Percentiles rank a stretch among this genome's conserved stretches.
Conservation (phyloP, 768 basidiomycete genomes). For the Grammothele lineata region DNA sequence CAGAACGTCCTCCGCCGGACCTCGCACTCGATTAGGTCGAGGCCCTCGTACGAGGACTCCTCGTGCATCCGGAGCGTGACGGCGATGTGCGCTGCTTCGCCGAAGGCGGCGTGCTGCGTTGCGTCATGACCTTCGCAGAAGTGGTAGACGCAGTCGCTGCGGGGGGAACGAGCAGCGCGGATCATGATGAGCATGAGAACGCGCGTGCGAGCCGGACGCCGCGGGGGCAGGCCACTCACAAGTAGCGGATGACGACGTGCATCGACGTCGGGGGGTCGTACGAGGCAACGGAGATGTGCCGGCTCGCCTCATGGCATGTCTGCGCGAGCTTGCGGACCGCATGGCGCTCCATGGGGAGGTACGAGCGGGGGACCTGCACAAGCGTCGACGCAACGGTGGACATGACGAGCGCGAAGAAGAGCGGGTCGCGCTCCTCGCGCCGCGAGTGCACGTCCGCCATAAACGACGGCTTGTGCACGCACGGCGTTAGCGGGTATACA, state of each 20-base stretch:
- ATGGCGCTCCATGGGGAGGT: conserved; percentile 80
- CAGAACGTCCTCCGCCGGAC: conserved; percentile 85
- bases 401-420: conserved; percentile 90
- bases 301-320: conserved; percentile 77
- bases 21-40: conserved; percentile 86
- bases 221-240: conserved; percentile 51
- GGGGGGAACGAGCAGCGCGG: conserved; percentile 5
- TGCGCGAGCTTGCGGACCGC: conserved; percentile 84
- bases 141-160: conserved; percentile 79
- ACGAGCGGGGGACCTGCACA: conserved; percentile 84
- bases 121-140: conserved; percentile 87
- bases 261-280: conserved; percentile 83
- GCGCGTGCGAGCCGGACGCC: background rate
- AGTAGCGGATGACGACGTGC: conserved; percentile 85
- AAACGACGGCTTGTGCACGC: conserved; percentile 87
- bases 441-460: conserved; percentile 82
- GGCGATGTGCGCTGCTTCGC: conserved; percentile 81
- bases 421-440: conserved; percentile 81
- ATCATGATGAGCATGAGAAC: background rate
- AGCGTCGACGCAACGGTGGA: conserved; percentile 84
- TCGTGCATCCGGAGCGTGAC: conserved; percentile 83
- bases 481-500: conserved; percentile 88
- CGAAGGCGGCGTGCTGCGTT: conserved; percentile 83
- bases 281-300: conserved; percentile 73
- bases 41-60: conserved; percentile 74